Percentiles rank a stretch among this genome's conserved stretches.
Conservation (phyloP, 1,139 yeast species). For the Nakaseomyces glabratus region DNA sequence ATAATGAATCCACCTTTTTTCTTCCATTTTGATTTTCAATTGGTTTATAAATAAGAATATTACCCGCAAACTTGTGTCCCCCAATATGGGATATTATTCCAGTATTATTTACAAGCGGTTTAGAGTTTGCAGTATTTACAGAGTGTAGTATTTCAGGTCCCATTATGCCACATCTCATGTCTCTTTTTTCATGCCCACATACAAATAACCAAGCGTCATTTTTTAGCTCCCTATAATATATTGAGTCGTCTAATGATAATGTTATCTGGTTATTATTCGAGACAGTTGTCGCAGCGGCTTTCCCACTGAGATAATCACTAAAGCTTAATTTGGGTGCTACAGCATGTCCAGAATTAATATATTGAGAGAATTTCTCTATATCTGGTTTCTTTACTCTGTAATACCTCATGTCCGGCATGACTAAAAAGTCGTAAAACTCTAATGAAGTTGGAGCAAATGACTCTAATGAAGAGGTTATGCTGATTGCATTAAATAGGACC, state of each 20-base stretch:
- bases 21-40: conserved; percentile 5
- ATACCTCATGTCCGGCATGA: conserved; percentile 21
- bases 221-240: too few species aligned
- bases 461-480: background rate
- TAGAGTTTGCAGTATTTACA: conserved; percentile 5
- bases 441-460: background rate
- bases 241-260: too few species aligned
- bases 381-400: conserved; percentile 12
- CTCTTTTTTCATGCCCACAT: conserved; percentile 25
- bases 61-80: conserved; percentile 27
- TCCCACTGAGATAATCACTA: conserved; percentile 15
- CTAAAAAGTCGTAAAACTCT: conserved; percentile 12
- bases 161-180: conserved; percentile 21
- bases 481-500: conserved; percentile 5
- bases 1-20: conserved; percentile 15
- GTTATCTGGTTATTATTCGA: too few species aligned
- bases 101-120: conserved; percentile 11
- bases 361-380: conserved; percentile 15
- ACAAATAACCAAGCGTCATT: conserved; percentile 16
- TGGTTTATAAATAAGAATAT: conserved; percentile 17
- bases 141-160: conserved; percentile 14
- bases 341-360: conserved; percentile 15
- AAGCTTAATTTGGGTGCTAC: conserved; percentile 10
- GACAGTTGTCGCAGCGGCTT: too few species aligned
- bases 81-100: conserved; percentile 26